These are phyloP conservation scores for Diaporthe sp. DNA, from an alignment of 2,329 filamentous ascomycete species.

Conservation along the genomic window DNA sequence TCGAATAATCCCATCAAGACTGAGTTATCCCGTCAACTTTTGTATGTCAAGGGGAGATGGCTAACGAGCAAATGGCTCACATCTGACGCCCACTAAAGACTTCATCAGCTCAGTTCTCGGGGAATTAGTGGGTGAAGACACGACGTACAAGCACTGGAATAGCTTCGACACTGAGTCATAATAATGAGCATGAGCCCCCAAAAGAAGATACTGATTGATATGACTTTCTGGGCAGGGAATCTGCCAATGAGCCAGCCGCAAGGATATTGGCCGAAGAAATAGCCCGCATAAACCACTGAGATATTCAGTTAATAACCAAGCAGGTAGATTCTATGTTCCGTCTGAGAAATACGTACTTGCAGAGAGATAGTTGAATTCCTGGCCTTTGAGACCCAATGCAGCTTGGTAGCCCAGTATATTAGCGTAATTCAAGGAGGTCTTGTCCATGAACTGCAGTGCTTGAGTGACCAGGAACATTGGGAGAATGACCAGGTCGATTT, in stretches of 20 bases:
- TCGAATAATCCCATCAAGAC: slow-evolving; percentile 52
- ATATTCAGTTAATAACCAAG: too few species aligned
- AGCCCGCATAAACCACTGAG: slow-evolving; percentile 54
- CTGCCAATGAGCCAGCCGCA: slow-evolving; percentile 55
- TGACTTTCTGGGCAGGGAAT: slow-evolving; percentile 52
- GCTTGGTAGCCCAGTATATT: slow-evolving; percentile 53
- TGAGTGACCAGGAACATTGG: slow-evolving; percentile 50
- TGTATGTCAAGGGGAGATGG: background rate
- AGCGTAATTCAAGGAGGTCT: slow-evolving; percentile 50
- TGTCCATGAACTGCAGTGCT: slow-evolving; percentile 50
- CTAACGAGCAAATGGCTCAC: background rate
- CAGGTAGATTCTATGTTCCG: too few species aligned
- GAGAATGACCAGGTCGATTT: slow-evolving; percentile 50
- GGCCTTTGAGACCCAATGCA: slow-evolving; percentile 50
- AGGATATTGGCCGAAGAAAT: slow-evolving; percentile 58
- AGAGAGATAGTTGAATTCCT: slow-evolving; percentile 53
- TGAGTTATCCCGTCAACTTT: background rate
- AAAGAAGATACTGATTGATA: slow-evolving; percentile 48
- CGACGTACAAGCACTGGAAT: background rate
- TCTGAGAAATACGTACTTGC: slow-evolving; percentile 44
- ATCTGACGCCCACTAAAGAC: slow-evolving; percentile 1
- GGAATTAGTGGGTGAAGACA: too few species aligned
- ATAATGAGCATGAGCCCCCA: slow-evolving; percentile 53
- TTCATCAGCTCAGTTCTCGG: too few species aligned
- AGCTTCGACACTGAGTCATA: slow-evolving; percentile 50